Conservation (phyloP, 495 filamentous ascomycete genomes). For the Endocarpon pusillum region DNA sequence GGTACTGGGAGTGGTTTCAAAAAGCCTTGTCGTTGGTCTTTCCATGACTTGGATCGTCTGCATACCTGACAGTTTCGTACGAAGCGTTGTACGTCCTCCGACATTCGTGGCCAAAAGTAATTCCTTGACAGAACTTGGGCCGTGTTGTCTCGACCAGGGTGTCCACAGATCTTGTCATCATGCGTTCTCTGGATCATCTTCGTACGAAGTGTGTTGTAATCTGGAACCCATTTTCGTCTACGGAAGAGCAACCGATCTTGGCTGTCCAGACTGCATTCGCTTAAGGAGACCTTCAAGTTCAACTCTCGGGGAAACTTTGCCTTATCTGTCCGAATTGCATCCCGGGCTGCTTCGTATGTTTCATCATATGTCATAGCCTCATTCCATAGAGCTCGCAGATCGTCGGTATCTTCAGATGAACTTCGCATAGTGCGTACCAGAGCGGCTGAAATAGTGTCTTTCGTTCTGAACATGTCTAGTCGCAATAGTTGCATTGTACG, state of each 20-base stretch:
- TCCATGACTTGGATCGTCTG: conserved; percentile 1
- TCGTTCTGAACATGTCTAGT: not conserved
- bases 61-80: conserved; percentile 2
- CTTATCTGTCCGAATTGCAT: too few species aligned
- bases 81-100: conserved; percentile 3
- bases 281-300: not conserved
- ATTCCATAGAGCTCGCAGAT: conserved; percentile 1
- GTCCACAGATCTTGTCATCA: not conserved
- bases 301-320: too few species aligned
- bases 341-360: not conserved
- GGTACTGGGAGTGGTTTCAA: conserved; percentile 1
- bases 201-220: not conserved
- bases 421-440: not conserved
- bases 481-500: too few species aligned
- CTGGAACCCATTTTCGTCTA: not conserved
- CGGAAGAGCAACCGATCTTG: not conserved
- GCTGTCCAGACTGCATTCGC: not conserved
- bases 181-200: conserved; percentile 1
- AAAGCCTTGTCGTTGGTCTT: conserved; percentile 1
- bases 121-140: not conserved
- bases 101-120: conserved; percentile 4
- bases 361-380: not conserved
- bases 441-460: not conserved
- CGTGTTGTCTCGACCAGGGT: not conserved
- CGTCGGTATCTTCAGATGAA: conserved; percentile 2